These are phyloP conservation scores for Ophiostoma pallidulum DNA, from an alignment of 2,329 filamentous ascomycete genomes.

Conservation along the genomic window DNA sequence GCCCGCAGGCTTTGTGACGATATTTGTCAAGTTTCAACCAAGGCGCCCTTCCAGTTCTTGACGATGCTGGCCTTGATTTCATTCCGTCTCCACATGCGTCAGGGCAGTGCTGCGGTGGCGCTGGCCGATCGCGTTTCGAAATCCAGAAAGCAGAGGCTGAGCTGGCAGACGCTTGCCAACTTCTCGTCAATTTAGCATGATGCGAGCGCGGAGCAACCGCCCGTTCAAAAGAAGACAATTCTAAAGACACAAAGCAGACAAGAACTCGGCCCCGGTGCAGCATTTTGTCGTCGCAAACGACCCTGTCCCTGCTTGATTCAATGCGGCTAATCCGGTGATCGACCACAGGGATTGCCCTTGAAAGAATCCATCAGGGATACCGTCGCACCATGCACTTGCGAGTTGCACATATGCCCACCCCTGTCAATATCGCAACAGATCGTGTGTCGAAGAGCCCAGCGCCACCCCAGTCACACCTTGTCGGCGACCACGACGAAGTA, in stretches of 20 bases:
- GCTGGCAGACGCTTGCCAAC: not conserved
- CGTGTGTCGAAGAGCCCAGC: constrained; percentile 9
- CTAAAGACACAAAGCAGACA: not conserved
- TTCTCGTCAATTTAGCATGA: not conserved
- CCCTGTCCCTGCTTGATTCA: not conserved
- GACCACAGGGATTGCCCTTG: constrained; percentile 7
- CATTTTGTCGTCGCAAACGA: not conserved
- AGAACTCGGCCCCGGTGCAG: not conserved
- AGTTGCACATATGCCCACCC: constrained; percentile 14
- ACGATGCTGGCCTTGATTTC: not conserved
- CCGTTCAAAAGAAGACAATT: too few relatives aligned
- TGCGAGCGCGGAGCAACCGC: too few relatives aligned
- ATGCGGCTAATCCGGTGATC: constrained; percentile 11
- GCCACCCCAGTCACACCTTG: constrained; percentile 3
- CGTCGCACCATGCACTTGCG: constrained; percentile 14
- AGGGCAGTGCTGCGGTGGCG: not conserved
- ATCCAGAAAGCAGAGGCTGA: not conserved
- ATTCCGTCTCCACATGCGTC: too few relatives aligned
- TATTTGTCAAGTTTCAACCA: constrained; percentile 9
- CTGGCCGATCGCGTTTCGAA: constrained; percentile 1
- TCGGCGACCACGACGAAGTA: not conserved
- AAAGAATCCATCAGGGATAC: constrained; percentile 8
- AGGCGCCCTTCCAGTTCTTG: not conserved
- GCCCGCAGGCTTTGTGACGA: constrained; percentile 1
- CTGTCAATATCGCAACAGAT: constrained; percentile 14